Conservation (phyloP, 768 basidiomycete genomes). For the Calocera viscosa region DNA sequence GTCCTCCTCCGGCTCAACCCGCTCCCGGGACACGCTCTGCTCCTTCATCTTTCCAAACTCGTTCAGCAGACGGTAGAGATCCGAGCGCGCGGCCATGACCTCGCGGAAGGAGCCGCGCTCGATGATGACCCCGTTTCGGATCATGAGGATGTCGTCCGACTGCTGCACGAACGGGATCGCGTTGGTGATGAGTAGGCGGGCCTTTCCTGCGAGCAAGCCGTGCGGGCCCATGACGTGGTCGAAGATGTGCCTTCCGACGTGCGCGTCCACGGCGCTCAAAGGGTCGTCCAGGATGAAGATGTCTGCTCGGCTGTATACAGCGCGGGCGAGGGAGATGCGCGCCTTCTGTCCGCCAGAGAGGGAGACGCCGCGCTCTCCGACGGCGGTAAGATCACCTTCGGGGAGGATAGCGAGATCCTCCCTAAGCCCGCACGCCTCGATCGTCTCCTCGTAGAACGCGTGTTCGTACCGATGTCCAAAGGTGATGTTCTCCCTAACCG, state of each 20-base stretch:
- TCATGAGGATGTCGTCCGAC: constrained; percentile 60
- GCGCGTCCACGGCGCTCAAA: constrained; percentile 56
- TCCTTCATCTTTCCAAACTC: constrained; percentile 4
- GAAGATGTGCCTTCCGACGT: constrained; percentile 77
- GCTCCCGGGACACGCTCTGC: not conserved
- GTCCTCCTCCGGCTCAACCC: constrained; percentile 12
- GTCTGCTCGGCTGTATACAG: constrained; percentile 35
- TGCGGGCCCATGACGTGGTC: constrained; percentile 79
- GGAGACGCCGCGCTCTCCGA: constrained; percentile 63
- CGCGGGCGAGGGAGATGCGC: constrained; percentile 60
- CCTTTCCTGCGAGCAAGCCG: constrained; percentile 70
- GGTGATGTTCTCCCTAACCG: constrained; percentile 79
- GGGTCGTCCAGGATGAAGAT: constrained; percentile 37
- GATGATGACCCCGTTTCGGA: constrained; percentile 71
- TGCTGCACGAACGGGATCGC: constrained; percentile 69
- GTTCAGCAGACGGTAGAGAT: constrained; percentile 59
- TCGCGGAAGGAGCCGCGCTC: constrained; percentile 57
- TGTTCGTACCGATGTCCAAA: constrained; percentile 86
- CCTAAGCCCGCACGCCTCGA: constrained; percentile 65
- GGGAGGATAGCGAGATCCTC: constrained; percentile 69
- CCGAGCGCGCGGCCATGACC: constrained; percentile 45
- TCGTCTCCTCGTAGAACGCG: constrained; percentile 48
- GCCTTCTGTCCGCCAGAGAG: constrained; percentile 63
- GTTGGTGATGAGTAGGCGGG: constrained; percentile 77
- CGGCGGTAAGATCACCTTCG: constrained; percentile 72